Percentiles rank a stretch among this genome's conserved stretches.
Evolutionary conservation across 345 rosid species (phyloP).

Genomic region (Acer saccharum): DNA sequence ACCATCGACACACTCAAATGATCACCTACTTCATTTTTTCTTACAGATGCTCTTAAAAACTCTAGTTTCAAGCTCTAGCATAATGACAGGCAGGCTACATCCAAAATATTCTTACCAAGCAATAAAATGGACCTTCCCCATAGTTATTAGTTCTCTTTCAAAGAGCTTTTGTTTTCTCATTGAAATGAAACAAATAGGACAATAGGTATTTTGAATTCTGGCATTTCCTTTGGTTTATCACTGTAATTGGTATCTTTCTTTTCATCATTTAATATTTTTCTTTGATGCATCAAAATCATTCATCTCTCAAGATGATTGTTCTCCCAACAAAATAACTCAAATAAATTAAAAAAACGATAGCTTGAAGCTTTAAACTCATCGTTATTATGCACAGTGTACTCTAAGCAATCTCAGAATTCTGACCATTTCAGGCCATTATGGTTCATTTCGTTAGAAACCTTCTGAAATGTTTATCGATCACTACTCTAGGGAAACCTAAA

Average conservation of each 20-base stretch:
- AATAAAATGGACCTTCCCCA: not conserved
- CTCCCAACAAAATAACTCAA: not conserved
- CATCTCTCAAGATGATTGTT: not conserved
- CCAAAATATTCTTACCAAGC: not conserved
- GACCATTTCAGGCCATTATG: not conserved
- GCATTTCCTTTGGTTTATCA: not conserved
- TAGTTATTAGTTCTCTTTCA: not conserved
- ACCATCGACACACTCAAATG: not conserved
- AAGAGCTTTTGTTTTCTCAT: not conserved
- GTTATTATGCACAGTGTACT: not conserved
- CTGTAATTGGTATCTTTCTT: not conserved
- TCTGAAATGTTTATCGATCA: not conserved
- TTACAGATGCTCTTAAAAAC: not conserved
- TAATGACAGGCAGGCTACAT: not conserved
- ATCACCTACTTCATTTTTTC: not conserved
- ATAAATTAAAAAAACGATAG: not conserved
- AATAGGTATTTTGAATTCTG: not conserved
- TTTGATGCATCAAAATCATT: slow-evolving; percentile 1
- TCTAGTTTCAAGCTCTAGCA: not conserved
- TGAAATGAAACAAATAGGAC: not conserved
- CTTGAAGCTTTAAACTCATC: not conserved
- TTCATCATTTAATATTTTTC: not conserved
- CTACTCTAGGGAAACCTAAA: not conserved
- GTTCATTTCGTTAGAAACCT: no score
- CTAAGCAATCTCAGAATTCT: not conserved